Percentiles rank a stretch among this genome's conserved stretches.
Evolutionary conservation across 129 eudicot species (phyloP).

Genomic region (Glebionis coronaria): DNA sequence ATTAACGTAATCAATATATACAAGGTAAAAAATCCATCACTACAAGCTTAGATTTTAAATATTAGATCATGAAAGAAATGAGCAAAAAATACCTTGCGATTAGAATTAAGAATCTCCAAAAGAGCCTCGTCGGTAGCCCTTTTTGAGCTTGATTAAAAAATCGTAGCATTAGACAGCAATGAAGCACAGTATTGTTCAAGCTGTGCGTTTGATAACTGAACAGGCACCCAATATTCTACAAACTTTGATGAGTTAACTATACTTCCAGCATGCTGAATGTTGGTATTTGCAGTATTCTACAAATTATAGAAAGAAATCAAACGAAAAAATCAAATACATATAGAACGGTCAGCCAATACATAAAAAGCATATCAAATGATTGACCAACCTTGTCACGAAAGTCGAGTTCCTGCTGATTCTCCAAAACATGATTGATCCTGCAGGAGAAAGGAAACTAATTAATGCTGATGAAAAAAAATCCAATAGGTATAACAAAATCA

Average conservation of each 20-base stretch:
- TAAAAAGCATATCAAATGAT: conserved; percentile 11
- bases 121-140: conserved; percentile 58
- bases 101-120: conserved; percentile 39
- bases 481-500: background rate
- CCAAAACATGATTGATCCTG: conserved; percentile 51
- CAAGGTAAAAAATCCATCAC: background rate
- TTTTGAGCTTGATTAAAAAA: conserved; percentile 49
- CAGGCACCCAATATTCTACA: conserved; percentile 89
- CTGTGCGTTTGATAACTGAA: conserved; percentile 65
- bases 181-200: conserved; percentile 88
- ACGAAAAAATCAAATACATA: background rate
- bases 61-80: conserved; percentile 11
- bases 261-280: conserved; percentile 29
- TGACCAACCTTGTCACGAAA: conserved; percentile 51
- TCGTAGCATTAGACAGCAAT: conserved; percentile 46
- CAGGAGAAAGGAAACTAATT: conserved; percentile 24
- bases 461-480: conserved; percentile 8
- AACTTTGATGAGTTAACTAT: conserved; percentile 41
- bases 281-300: background rate
- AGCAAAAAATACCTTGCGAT: conserved; percentile 61
- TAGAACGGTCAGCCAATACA: background rate
- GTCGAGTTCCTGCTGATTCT: conserved; percentile 41
- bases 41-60: conserved; percentile 4
- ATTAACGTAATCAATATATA: background rate
- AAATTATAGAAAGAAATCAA: too few relatives aligned